Conservation (phyloP, 768 basidiomycete genomes). For the Chlorophyllum brunneum region DNA sequence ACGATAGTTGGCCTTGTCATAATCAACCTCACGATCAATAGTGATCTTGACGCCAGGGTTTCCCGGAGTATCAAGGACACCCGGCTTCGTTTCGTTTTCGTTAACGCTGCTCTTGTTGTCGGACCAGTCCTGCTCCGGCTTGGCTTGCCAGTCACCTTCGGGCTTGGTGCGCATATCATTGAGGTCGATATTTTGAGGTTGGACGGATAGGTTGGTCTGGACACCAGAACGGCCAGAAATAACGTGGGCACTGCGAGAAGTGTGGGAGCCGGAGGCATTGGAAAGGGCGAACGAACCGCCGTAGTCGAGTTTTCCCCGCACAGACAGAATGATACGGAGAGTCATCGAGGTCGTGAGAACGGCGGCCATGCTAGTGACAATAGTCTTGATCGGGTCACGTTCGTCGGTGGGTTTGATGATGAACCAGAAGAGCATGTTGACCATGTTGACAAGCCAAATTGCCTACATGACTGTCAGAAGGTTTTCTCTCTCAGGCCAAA, state of each 20-base stretch:
- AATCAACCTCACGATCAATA: constrained; percentile 38
- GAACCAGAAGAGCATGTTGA: constrained; percentile 87
- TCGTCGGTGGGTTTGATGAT: constrained; percentile 62
- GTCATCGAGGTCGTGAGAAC: constrained; percentile 87
- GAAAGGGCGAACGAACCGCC: constrained; percentile 71
- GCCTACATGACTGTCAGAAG: constrained; percentile 33
- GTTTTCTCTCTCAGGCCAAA: background rate
- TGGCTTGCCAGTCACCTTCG: constrained; percentile 40
- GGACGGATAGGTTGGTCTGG: constrained; percentile 33
- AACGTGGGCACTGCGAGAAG: constrained; percentile 48
- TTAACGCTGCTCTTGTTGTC: constrained; percentile 40
- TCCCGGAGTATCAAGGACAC: constrained; percentile 1
- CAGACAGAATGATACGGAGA: constrained; percentile 79
- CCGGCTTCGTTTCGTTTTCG: constrained; percentile 16
- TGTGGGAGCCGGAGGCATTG: constrained; percentile 32
- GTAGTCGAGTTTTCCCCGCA: constrained; percentile 68
- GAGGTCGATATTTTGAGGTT: constrained; percentile 38
- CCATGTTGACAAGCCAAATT: constrained; percentile 75
- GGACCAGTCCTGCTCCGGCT: constrained; percentile 21
- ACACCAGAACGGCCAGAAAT: constrained; percentile 42
- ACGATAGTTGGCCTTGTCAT: constrained; percentile 20
- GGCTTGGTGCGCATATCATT: constrained; percentile 49
- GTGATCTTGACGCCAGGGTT: constrained; percentile 39
- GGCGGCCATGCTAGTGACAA: constrained; percentile 77
- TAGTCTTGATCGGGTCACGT: constrained; percentile 72